Conservation (phyloP, 352 stramenopile species). For the Saprolegnia parasitica region DNA sequence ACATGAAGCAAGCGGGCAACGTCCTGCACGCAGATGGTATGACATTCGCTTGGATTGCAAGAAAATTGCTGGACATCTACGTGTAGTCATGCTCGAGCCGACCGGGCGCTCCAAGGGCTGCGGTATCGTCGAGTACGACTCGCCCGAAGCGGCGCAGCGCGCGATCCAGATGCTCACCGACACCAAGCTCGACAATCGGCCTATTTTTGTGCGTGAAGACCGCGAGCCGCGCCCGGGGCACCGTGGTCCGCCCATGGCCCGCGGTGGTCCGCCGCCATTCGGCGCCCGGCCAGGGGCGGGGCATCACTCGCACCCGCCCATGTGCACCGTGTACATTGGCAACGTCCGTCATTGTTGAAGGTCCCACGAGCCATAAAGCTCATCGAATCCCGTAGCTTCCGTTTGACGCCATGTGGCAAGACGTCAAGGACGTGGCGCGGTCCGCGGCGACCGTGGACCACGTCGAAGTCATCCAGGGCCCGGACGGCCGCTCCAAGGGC, state of each 20-base stretch:
- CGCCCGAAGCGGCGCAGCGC: slow-evolving; percentile 62
- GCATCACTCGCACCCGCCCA: not conserved
- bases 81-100: slow-evolving; percentile 62
- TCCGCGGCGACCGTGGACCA: slow-evolving; percentile 65
- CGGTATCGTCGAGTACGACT: slow-evolving; percentile 66
- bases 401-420: slow-evolving; percentile 62
- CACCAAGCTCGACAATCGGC: slow-evolving; percentile 87
- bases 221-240: slow-evolving; percentile 41
- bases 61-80: not conserved
- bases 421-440: slow-evolving; percentile 61
- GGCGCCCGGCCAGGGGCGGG: not conserved
- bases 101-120: slow-evolving; percentile 89
- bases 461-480: slow-evolving; percentile 48
- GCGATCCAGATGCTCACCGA: slow-evolving; percentile 91
- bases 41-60: slow-evolving; percentile 1
- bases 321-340: slow-evolving; percentile 51
- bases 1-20: slow-evolving; percentile 85
- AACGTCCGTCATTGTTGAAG: slow-evolving; percentile 74
- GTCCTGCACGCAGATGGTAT: slow-evolving; percentile 80
- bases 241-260: not conserved
- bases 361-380: too few relatives aligned
- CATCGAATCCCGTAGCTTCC: slow-evolving; percentile 40
- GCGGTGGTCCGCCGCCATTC: not conserved
- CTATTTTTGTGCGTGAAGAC: slow-evolving; percentile 86
- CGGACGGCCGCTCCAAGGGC: slow-evolving; percentile 58